A percentile compares a stretch with the other conserved stretches of the same genome.
These are phyloP conservation scores for Tremellales sp. DNA, from an alignment of 1,284 basidiomycete species.

Conservation along the genomic window DNA sequence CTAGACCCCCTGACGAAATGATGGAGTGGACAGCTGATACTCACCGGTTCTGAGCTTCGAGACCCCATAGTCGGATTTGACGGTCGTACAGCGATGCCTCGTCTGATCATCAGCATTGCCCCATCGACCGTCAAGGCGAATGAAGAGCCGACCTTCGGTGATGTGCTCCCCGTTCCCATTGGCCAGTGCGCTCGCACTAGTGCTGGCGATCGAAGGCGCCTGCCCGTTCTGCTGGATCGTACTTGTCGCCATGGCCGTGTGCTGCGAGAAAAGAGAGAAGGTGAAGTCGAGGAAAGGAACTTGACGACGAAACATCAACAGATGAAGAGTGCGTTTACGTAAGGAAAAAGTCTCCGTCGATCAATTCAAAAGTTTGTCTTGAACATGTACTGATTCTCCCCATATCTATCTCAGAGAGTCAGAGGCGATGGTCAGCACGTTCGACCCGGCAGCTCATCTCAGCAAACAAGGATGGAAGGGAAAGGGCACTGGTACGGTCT, in stretches of 20 bases:
- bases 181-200: no score
- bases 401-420: background rate
- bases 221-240: no score
- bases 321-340: no score
- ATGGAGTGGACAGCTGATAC: constrained; percentile 21
- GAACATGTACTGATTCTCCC: background rate
- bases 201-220: background rate
- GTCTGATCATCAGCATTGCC: constrained; percentile 49
- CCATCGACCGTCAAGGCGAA: no score
- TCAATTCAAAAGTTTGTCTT: constrained; percentile 1
- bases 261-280: no score
- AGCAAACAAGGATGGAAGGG: constrained; percentile 82
- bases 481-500: constrained; percentile 58
- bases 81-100: constrained; percentile 90
- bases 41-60: constrained; percentile 92
- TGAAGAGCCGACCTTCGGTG: constrained; percentile 40
- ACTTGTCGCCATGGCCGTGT: no score
- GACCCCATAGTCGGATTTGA: constrained; percentile 95
- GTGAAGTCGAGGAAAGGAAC: no score
- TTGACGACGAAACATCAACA: no score
- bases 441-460: constrained; percentile 74
- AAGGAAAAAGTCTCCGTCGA: no score
- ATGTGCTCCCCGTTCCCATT: constrained; percentile 25
- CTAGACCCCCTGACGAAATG: background rate
- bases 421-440: constrained; percentile 52